Evolutionary conservation across 441 rosid species (phyloP).

Genomic region (Mallotus japonicus): DNA sequence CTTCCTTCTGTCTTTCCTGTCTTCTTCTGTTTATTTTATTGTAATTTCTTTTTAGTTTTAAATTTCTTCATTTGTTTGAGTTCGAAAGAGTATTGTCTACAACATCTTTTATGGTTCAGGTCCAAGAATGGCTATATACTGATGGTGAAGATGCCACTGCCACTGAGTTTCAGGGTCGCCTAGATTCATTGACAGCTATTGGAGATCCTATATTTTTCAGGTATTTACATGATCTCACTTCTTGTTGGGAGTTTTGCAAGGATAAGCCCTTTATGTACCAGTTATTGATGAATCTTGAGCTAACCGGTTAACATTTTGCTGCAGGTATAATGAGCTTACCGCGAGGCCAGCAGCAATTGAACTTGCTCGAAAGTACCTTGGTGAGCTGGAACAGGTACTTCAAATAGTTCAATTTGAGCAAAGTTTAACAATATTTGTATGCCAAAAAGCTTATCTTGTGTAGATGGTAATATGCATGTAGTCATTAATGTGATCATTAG

Average conservation of each 20-base stretch:
- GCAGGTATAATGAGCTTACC: constrained; percentile 73
- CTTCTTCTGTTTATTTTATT: neutral
- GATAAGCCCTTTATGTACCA: neutral
- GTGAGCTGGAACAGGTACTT: constrained; percentile 69
- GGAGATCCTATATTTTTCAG: constrained; percentile 85
- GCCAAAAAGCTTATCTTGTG: neutral
- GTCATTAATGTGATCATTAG: neutral
- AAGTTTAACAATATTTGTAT: neutral
- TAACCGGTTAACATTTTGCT: constrained; percentile 20
- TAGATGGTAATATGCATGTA: neutral
- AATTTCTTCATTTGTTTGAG: neutral
- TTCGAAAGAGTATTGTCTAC: constrained; percentile 2
- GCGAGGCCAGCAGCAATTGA: constrained; percentile 74
- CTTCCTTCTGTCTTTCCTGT: neutral
- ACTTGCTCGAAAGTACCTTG: constrained; percentile 56
- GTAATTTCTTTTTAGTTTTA: neutral
- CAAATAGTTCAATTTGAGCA: neutral
- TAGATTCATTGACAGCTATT: constrained; percentile 66
- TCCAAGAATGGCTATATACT: constrained; percentile 95
- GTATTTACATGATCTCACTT: constrained; percentile 34
- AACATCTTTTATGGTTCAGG: constrained; percentile 43
- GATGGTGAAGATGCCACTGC: constrained; percentile 96
- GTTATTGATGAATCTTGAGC: neutral
- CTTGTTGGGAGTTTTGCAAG: neutral
- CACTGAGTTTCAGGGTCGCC: constrained; percentile 59